phyloP scores from a whole-genome alignment of 2,329 filamentous ascomycete genomes.

The Zasmidium angulare region DNA sequence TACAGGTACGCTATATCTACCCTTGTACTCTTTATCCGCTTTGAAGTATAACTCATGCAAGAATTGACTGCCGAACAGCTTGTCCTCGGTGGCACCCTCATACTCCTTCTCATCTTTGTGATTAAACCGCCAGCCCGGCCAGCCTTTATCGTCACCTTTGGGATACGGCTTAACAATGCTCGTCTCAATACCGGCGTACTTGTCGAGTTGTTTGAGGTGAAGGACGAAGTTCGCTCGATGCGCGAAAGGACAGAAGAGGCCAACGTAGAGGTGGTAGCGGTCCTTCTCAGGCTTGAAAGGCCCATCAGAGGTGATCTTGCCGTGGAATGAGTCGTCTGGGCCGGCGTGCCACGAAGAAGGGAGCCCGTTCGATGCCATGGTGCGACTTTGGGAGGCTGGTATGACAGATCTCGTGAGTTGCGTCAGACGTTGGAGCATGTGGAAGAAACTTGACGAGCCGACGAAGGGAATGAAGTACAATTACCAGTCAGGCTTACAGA shows the following conservation, averaged over 20 bases:
- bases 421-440: slow-evolving; percentile 8
- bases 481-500: neutral
- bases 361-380: slow-evolving; percentile 8
- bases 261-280: slow-evolving; percentile 58
- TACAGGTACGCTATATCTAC: slow-evolving; percentile 60
- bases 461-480: neutral
- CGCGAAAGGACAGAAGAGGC: slow-evolving; percentile 66
- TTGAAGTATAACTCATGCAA: slow-evolving; percentile 64
- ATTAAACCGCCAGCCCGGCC: slow-evolving; percentile 62
- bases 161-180: slow-evolving; percentile 66
- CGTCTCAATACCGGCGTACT: slow-evolving; percentile 50
- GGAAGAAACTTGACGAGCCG: neutral
- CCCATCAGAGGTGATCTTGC: slow-evolving; percentile 47
- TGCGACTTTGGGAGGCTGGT: neutral
- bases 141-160: slow-evolving; percentile 63
- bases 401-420: slow-evolving; percentile 3
- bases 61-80: slow-evolving; percentile 57
- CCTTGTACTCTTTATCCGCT: slow-evolving; percentile 60
- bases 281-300: slow-evolving; percentile 52
- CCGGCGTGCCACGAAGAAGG: slow-evolving; percentile 32
- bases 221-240: slow-evolving; percentile 60
- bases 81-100: slow-evolving; percentile 58
- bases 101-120: slow-evolving; percentile 46
- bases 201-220: slow-evolving; percentile 57
- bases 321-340: slow-evolving; percentile 52